Conservation (phyloP, 768 basidiomycete genomes). For the Mycena floridula region DNA sequence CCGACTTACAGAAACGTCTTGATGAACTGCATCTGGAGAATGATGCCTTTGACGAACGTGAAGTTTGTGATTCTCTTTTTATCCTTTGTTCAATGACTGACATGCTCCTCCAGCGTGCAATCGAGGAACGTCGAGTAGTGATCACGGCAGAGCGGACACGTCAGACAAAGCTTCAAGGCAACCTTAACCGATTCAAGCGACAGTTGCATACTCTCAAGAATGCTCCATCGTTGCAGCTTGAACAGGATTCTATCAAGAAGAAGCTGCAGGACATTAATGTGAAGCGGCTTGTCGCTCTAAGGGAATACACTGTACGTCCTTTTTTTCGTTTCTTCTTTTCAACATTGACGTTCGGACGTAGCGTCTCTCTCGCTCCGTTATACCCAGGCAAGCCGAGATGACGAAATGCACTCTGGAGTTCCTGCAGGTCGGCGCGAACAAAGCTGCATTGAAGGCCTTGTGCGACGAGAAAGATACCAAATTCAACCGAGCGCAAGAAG, state of each 20-base stretch:
- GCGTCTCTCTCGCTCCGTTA: constrained; percentile 47
- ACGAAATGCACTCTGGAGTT: constrained; percentile 54
- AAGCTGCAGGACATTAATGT: constrained; percentile 39
- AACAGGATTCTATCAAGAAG: constrained; percentile 37
- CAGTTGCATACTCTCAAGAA: constrained; percentile 33
- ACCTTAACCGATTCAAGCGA: no score
- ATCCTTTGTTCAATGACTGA: no score
- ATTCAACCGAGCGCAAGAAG: constrained; percentile 47
- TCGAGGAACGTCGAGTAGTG: no score
- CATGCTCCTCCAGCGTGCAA: no score
- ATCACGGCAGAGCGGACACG: no score
- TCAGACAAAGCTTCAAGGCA: no score
- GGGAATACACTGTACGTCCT: constrained; percentile 35
- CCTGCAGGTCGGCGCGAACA: constrained; percentile 63
- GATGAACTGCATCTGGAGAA: no score
- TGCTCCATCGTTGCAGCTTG: constrained; percentile 42
- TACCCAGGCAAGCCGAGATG: constrained; percentile 52
- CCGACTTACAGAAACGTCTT: no score
- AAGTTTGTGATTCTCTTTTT: no score
- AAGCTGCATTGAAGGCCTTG: constrained; percentile 49
- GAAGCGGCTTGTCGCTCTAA: constrained; percentile 45
- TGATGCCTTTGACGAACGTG: no score
- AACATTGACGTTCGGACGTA: no score
- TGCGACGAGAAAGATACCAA: constrained; percentile 54
- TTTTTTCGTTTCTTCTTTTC: not conserved